Base-by-base conservation (phyloP, 768 basidiomycete genomes). In the Leucocoprinus leucothites region DNA sequence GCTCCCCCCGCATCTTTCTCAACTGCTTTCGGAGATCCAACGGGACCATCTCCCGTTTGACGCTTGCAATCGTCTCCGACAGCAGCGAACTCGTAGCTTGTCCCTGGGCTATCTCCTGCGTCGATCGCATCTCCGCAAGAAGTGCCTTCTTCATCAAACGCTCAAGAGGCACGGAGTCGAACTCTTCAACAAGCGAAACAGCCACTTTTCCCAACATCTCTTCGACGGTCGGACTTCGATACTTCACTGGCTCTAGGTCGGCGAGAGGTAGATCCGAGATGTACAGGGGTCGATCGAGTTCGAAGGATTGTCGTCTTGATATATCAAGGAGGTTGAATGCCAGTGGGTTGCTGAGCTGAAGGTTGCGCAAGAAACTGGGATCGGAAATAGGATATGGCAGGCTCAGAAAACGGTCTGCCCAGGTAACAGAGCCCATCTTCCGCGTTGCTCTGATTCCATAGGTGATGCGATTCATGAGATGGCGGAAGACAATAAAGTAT, bases 401-500 rank as follows among this genome's bases (percentile, higher is more conserved):
- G n/a, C 67, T 66, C 35, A 71, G 52, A 47, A 71, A 70, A 3
- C 54, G 58, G 34, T 69, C 66, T 6, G 58, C 65, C 69, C 69
- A 71, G 4, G 63, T 45, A 7, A 51, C 47, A 34, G 59, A 55
- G 3, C 47, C 47, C 9, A 24, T 36, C 22, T 35, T 43, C 9
- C 60, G 57, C 19, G 44, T 48, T 11, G 51, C 49, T 14, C 48
- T 60, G 19, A 65, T 47, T 9, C 71, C 71, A 9, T 44, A 45
- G 28, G 68, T 60, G 2, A 72, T 57, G 0, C 70, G 64, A 2
- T 61, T 64, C 41, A 71, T 49, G 19, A 82, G 59, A 51, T 67
- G 71, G 4, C 72, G 69, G 28, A 78, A 9, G 28, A 79, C 68
- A 14, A 71, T 64, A 38, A 67, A 67, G 57, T 80, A 82, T 1